Evolutionary conservation across 179 eudicot species (phyloP).

Genomic region (Silene noctiflora): DNA sequence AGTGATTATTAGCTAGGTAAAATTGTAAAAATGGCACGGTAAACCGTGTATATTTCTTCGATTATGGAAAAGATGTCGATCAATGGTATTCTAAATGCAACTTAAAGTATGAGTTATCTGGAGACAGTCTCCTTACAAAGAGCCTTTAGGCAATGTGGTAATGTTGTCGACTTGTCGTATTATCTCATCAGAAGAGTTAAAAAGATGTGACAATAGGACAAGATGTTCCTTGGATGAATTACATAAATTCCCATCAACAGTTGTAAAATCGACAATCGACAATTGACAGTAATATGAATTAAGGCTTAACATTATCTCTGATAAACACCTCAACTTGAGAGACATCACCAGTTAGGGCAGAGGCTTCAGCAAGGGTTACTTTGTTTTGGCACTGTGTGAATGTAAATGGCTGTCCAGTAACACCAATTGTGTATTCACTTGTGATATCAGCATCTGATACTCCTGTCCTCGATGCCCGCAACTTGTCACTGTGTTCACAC

Average conservation of each 20-base stretch:
- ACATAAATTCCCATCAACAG: slow-evolving; percentile 13
- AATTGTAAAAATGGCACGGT: no score
- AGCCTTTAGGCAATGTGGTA: not conserved
- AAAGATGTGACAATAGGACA: not conserved
- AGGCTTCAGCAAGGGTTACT: slow-evolving; percentile 74
- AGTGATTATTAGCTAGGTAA: no score
- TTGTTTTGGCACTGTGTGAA: slow-evolving; percentile 77
- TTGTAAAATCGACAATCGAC: not conserved
- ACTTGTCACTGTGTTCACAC: slow-evolving; percentile 55
- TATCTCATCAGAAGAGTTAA: slow-evolving; percentile 1
- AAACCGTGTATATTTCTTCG: no score
- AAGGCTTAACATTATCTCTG: slow-evolving; percentile 56
- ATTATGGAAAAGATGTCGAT: no score
- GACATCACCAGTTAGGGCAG: slow-evolving; percentile 70
- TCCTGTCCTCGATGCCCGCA: slow-evolving; percentile 72
- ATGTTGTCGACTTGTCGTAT: not conserved
- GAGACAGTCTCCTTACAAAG: not conserved
- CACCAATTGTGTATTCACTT: slow-evolving; percentile 69
- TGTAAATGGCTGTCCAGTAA: slow-evolving; percentile 63
- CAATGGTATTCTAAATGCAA: not conserved
- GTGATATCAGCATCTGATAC: slow-evolving; percentile 68
- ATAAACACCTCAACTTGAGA: slow-evolving; percentile 75
- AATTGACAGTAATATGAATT: slow-evolving; percentile 1
- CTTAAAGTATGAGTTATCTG: no score
- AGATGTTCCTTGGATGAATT: slow-evolving; percentile 9